Conservation (phyloP, 305 asterid genomes). For the Lippia alba region DNA sequence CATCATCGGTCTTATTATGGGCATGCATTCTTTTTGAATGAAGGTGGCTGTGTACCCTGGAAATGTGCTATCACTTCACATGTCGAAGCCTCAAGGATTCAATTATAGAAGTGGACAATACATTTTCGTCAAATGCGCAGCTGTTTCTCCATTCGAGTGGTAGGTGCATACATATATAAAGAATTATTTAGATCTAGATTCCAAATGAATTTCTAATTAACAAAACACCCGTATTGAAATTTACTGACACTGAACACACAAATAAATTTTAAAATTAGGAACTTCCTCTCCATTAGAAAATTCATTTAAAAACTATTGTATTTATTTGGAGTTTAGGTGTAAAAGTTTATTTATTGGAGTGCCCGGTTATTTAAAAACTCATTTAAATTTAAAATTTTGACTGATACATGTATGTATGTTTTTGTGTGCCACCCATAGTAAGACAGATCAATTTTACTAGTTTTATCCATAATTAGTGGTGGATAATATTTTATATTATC, state of each 20-base stretch:
- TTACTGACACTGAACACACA: no score
- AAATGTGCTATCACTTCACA: constrained; percentile 77
- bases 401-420: no score
- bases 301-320: no score
- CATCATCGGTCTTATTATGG: not conserved
- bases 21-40: constrained; percentile 10
- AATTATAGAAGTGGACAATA: constrained; percentile 86
- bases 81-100: constrained; percentile 88
- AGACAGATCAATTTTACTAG: constrained; percentile 6
- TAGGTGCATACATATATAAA: constrained; percentile 31
- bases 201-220: no score
- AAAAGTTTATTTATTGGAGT: no score
- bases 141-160: constrained; percentile 91
- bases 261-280: no score
- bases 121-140: constrained; percentile 83
- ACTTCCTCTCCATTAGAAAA: no score
- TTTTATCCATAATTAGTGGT: constrained; percentile 1
- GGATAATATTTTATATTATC: constrained; percentile 23
- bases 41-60: constrained; percentile 87
- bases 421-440: not conserved
- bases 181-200: no score
- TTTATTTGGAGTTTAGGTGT: no score
- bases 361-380: no score
- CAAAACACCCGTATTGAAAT: no score
- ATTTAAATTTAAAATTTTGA: no score